A percentile compares a stretch with the other conserved stretches of the same genome.
These are phyloP conservation scores for Naganishia onofrii DNA, from an alignment of 768 basidiomycete genomes.

Conservation along the genomic window DNA sequence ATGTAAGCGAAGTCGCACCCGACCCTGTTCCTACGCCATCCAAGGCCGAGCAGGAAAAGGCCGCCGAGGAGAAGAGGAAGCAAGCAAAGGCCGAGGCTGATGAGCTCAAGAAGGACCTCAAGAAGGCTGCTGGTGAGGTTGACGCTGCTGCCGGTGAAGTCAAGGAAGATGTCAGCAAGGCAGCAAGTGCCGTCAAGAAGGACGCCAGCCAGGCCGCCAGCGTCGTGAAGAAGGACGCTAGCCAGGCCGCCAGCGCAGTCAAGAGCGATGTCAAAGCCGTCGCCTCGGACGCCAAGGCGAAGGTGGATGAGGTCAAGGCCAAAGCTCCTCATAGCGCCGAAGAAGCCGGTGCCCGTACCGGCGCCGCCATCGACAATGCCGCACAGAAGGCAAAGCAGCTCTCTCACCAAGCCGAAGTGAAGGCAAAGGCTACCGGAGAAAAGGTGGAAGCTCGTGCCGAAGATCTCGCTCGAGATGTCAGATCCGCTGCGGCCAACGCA, in stretches of 20 bases:
- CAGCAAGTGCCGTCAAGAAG: conserved; percentile 59
- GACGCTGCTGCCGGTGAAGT: conserved; percentile 31
- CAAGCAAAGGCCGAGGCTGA: conserved; percentile 59
- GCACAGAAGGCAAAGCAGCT: conserved; percentile 40
- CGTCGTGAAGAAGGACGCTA: conserved; percentile 27
- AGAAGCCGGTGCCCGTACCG: conserved; percentile 25
- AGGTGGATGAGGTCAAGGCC: conserved; percentile 50
- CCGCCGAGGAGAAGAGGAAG: conserved; percentile 39
- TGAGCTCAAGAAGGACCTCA: conserved; percentile 59
- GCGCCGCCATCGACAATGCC: conserved; percentile 33
- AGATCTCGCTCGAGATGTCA: conserved; percentile 60
- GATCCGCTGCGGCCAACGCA: conserved; percentile 51
- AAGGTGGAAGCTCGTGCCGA: conserved; percentile 56
- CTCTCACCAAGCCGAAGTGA: conserved; percentile 28
- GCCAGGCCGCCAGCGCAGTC: conserved; percentile 26
- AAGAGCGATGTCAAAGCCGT: conserved; percentile 48
- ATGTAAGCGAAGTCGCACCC: conserved; percentile 36
- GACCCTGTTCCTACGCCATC: conserved; percentile 37
- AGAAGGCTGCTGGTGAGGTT: conserved; percentile 51
- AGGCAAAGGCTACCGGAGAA: conserved; percentile 48
- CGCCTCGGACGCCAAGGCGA: conserved; percentile 48
- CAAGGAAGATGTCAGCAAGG: conserved; percentile 56
- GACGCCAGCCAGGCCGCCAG: conserved; percentile 55
- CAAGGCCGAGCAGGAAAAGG: conserved; percentile 11
- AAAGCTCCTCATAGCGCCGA: conserved; percentile 28